Percentiles rank a stretch among this genome's conserved stretches.
phyloP scores from a whole-genome alignment of 2,329 filamentous ascomycete genomes.

The Chalara sp. region DNA sequence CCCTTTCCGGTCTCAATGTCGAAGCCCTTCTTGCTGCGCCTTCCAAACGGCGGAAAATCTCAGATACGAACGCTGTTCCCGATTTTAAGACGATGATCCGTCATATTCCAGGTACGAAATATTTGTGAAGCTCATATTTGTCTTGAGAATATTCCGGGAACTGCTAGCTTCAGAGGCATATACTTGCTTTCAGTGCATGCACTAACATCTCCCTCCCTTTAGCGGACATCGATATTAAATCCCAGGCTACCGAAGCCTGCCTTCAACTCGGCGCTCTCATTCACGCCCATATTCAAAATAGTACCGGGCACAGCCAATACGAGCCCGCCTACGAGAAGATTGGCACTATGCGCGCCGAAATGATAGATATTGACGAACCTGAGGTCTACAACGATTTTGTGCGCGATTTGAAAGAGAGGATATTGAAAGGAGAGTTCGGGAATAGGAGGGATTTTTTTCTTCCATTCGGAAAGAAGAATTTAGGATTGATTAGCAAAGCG shows the following conservation, averaged over 20 bases:
- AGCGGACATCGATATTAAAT: too few species aligned
- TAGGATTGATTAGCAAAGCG: slow-evolving; percentile 66
- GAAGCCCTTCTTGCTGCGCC: slow-evolving; percentile 58
- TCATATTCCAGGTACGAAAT: slow-evolving; percentile 25
- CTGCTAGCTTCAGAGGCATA: too few species aligned
- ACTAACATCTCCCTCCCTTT: too few species aligned
- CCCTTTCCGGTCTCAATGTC: slow-evolving; percentile 84
- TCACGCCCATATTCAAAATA: slow-evolving; percentile 59
- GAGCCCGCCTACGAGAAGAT: slow-evolving; percentile 68
- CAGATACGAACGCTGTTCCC: slow-evolving; percentile 71
- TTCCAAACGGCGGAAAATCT: slow-evolving; percentile 43
- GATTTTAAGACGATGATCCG: slow-evolving; percentile 77
- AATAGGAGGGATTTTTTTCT: slow-evolving; percentile 74
- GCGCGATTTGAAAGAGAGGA: slow-evolving; percentile 60
- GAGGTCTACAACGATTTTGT: slow-evolving; percentile 71
- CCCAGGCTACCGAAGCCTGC: slow-evolving; percentile 46
- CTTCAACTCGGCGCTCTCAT: slow-evolving; percentile 72
- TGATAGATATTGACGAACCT: slow-evolving; percentile 70
- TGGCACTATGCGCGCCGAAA: slow-evolving; percentile 69
- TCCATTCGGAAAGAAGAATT: slow-evolving; percentile 51
- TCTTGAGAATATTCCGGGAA: slow-evolving; percentile 27
- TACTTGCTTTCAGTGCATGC: too few species aligned
- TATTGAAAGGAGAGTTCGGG: slow-evolving; percentile 62
- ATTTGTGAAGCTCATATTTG: slow-evolving; percentile 51
- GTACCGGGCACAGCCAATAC: slow-evolving; percentile 71